These are phyloP conservation scores for Geotrichum aggregatum DNA, from an alignment of 1,139 yeast species.

Conservation along the genomic window DNA sequence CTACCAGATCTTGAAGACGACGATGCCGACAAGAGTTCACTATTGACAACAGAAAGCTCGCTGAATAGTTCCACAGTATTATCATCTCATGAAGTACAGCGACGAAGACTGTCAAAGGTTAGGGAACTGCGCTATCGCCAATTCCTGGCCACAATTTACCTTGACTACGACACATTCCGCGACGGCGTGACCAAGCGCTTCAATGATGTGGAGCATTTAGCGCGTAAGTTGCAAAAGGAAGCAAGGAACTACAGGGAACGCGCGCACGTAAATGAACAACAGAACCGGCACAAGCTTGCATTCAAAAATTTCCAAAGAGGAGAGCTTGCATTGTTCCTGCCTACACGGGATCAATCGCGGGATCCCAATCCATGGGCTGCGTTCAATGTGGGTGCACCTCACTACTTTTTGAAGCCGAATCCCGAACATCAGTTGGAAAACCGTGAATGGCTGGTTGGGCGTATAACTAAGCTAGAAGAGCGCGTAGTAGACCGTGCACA, in stretches of 20 bases:
- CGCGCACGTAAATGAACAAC: conserved; percentile 38
- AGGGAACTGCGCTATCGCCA: conserved; percentile 31
- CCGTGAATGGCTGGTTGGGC: conserved; percentile 71
- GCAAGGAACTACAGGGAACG: conserved; percentile 50
- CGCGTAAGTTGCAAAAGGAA: conserved; percentile 78
- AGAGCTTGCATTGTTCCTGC: conserved; percentile 78
- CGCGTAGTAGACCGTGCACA: conserved; percentile 33
- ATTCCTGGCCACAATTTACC: conserved; percentile 37
- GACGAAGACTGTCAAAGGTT: conserved; percentile 11
- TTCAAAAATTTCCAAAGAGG: conserved; percentile 58
- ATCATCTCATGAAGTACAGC: conserved; percentile 1
- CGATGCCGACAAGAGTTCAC: conserved; percentile 6
- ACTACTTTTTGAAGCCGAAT: conserved; percentile 55
- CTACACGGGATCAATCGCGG: conserved; percentile 54
- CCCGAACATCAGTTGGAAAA: conserved; percentile 36
- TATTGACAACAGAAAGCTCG: conserved; percentile 8
- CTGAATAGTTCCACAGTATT: neutral
- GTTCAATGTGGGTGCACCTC: conserved; percentile 77
- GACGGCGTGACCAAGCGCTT: conserved; percentile 72
- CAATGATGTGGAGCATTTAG: conserved; percentile 85
- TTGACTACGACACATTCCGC: conserved; percentile 54
- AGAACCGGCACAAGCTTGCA: conserved; percentile 53
- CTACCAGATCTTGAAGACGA: conserved; percentile 14
- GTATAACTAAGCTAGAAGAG: conserved; percentile 51
- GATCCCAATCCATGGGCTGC: conserved; percentile 76